These are phyloP conservation scores for Chlorella sp. DNA, from an alignment of 139 green algal species.

Conservation along the genomic window DNA sequence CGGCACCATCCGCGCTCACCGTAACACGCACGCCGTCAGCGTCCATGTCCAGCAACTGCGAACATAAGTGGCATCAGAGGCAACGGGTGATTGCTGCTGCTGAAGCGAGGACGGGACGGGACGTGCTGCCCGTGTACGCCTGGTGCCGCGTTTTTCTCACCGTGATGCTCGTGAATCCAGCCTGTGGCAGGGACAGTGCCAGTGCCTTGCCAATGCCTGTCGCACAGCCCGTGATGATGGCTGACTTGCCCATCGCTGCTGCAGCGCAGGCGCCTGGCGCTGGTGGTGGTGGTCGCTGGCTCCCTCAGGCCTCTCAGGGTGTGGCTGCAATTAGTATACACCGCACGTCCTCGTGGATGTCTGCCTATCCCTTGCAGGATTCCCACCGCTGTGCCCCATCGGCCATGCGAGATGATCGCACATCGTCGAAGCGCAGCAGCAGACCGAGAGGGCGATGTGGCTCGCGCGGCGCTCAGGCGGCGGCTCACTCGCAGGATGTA, in stretches of 20 bases:
- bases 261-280: neutral
- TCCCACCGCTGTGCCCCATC: neutral
- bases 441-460: neutral
- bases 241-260: neutral
- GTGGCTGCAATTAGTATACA: neutral
- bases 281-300: neutral
- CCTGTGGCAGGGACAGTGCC: neutral
- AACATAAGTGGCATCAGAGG: neutral
- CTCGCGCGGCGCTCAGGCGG: no score
- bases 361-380: neutral
- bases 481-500: no score
- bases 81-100: neutral
- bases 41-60: constrained; percentile 29
- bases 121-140: neutral
- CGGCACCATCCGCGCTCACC: no score
- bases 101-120: neutral
- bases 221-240: neutral
- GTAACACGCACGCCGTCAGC: neutral
- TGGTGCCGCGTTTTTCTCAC: neutral
- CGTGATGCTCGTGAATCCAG: neutral
- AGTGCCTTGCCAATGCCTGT: constrained; percentile 5
- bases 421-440: neutral
- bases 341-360: neutral
- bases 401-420: neutral
- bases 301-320: no score